Percentiles rank a stretch among this genome's conserved stretches.
Evolutionary conservation across 2,329 filamentous ascomycete species (phyloP).

Genomic region (Fusarium dimerum): DNA sequence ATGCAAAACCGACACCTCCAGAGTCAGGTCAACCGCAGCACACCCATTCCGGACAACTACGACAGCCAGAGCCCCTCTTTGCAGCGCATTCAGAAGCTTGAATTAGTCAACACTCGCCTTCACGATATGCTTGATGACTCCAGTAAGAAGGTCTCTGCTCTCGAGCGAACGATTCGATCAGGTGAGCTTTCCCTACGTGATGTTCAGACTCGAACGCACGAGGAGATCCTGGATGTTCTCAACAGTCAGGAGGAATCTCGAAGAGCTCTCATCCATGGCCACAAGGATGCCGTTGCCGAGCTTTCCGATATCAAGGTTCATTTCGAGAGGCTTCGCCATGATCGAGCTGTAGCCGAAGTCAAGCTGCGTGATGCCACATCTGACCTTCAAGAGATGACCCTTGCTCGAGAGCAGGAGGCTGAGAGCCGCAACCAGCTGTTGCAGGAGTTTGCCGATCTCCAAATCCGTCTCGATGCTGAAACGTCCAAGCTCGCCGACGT

Average conservation of each 20-base stretch:
- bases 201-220: conserved; percentile 89
- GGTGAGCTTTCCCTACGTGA: conserved; percentile 89
- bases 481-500: conserved; percentile 83
- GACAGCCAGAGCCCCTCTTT: conserved; percentile 81
- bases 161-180: conserved; percentile 84
- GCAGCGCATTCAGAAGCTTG: conserved; percentile 83
- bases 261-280: conserved; percentile 75
- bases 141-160: conserved; percentile 82
- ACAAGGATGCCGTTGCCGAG: conserved; percentile 84
- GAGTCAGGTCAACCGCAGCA: conserved; percentile 75
- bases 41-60: conserved; percentile 61
- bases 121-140: conserved; percentile 96
- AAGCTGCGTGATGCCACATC: conserved; percentile 82
- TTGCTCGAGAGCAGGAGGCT: conserved; percentile 81
- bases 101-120: conserved; percentile 86
- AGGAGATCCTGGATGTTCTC: conserved; percentile 89
- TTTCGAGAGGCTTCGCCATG: conserved; percentile 83
- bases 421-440: conserved; percentile 86
- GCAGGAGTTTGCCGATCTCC: conserved; percentile 89
- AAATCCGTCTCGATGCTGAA: conserved; percentile 90
- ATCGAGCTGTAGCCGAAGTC: conserved; percentile 77
- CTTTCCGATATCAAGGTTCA: conserved; percentile 83
- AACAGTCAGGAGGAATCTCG: conserved; percentile 92
- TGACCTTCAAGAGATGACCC: conserved; percentile 78
- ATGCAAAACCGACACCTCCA: conserved; percentile 96